Conservation (phyloP, 371 early-diverging fungal genomes). For the Modicella reniformis region DNA sequence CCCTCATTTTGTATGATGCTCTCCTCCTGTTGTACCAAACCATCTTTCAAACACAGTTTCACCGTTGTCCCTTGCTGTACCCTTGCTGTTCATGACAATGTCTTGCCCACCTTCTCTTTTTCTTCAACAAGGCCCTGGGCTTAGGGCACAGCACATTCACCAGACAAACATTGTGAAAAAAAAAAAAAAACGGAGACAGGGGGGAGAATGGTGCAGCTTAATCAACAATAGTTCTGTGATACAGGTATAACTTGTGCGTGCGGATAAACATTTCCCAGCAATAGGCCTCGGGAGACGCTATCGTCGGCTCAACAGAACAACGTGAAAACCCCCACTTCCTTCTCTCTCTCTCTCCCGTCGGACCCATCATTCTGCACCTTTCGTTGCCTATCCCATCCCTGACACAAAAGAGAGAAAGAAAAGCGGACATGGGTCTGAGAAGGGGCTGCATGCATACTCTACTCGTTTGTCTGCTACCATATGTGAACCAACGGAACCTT, state of each 20-base stretch:
- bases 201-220: background rate
- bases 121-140: too few species aligned
- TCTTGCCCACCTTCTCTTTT: background rate
- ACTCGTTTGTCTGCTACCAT: background rate
- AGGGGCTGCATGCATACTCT: background rate
- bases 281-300: background rate
- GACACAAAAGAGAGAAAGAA: background rate
- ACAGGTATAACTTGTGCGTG: background rate
- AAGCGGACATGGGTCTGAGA: background rate
- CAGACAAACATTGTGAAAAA: background rate
- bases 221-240: background rate
- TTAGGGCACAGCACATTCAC: background rate
- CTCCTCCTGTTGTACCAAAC: too few species aligned
- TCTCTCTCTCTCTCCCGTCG: background rate
- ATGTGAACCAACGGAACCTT: background rate
- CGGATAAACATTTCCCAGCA: background rate
- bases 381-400: background rate
- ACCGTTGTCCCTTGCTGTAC: background rate
- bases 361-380: background rate
- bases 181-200: background rate
- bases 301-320: too few species aligned
- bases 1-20: too few species aligned
- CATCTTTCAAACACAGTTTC: too few species aligned
- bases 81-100: background rate
- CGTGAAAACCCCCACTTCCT: background rate